Evolutionary conservation across 108 stramenopile genomes (phyloP).

Genomic region (Chaetoceros muelleri): DNA sequence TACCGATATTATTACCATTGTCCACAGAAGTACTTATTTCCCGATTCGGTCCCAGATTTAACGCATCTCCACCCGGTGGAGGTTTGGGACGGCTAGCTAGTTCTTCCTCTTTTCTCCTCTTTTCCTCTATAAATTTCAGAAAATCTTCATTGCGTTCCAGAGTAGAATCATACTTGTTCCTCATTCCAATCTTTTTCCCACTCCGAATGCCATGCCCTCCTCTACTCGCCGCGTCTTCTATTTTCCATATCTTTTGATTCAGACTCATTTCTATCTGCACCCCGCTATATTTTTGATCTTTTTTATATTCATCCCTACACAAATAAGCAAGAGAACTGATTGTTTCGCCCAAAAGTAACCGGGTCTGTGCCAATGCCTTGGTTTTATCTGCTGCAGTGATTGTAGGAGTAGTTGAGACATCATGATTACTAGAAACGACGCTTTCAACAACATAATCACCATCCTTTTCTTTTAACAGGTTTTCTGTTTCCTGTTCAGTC

Average conservation of each 20-base stretch:
- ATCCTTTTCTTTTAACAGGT: background rate
- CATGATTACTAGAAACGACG: background rate
- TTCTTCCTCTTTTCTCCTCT: background rate
- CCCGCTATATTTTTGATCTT: background rate
- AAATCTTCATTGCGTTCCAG: slow-evolving; percentile 1
- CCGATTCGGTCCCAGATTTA: background rate
- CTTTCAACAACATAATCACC: background rate
- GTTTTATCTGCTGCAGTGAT: background rate
- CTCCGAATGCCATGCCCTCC: too few species aligned
- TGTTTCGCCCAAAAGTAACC: background rate
- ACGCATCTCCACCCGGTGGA: background rate
- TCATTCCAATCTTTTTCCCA: background rate
- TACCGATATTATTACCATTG: too few species aligned
- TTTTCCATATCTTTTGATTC: slow-evolving; percentile 2
- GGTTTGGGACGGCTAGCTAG: background rate
- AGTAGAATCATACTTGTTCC: background rate
- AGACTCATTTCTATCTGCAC: background rate
- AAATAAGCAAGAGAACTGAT: background rate
- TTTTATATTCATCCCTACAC: background rate
- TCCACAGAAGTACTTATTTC: background rate
- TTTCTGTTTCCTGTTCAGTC: background rate
- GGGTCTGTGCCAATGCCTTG: slow-evolving; percentile 2
- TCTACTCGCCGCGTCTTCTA: background rate
- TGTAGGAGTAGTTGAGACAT: background rate
- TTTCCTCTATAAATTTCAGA: background rate